Evolutionary conservation across 306 rosid species (phyloP).

Genomic region (Inga oerstediana): DNA sequence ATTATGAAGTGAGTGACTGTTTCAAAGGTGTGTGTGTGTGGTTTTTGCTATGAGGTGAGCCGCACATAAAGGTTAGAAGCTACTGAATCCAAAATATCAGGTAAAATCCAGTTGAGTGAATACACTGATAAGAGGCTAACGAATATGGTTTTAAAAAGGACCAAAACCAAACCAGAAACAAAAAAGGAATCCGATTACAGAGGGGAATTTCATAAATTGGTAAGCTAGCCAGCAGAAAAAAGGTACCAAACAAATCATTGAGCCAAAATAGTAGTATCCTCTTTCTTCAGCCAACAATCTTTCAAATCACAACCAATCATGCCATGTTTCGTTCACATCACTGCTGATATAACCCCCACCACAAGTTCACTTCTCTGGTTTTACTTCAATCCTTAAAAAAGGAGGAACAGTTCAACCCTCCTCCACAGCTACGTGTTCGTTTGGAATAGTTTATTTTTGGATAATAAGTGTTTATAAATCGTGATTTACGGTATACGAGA

Average conservation of each 20-base stretch:
- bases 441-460: too few relatives aligned
- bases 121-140: slow-evolving; percentile 35
- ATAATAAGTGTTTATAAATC: too few relatives aligned
- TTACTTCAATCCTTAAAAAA: slow-evolving; percentile 1
- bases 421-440: slow-evolving; percentile 38
- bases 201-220: not conserved
- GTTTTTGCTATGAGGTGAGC: slow-evolving; percentile 33
- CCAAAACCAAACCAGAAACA: not conserved
- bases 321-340: slow-evolving; percentile 14
- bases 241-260: slow-evolving; percentile 38
- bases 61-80: slow-evolving; percentile 36
- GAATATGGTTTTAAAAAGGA: not conserved
- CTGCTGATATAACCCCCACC: not conserved
- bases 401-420: not conserved
- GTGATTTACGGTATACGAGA: too few relatives aligned
- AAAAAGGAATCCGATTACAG: not conserved
- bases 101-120: slow-evolving; percentile 35
- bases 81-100: slow-evolving; percentile 31
- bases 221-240: not conserved
- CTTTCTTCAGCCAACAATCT: slow-evolving; percentile 43
- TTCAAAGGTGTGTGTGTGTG: not conserved
- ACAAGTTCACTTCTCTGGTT: slow-evolving; percentile 27
- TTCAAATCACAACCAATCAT: slow-evolving; percentile 46
- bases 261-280: slow-evolving; percentile 3
- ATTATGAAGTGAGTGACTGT: slow-evolving; percentile 8